Evolutionary conservation across 345 rosid species (phyloP), one percentile per base, ranked within the genome.

Genomic region (Populus euphratica): DNA sequence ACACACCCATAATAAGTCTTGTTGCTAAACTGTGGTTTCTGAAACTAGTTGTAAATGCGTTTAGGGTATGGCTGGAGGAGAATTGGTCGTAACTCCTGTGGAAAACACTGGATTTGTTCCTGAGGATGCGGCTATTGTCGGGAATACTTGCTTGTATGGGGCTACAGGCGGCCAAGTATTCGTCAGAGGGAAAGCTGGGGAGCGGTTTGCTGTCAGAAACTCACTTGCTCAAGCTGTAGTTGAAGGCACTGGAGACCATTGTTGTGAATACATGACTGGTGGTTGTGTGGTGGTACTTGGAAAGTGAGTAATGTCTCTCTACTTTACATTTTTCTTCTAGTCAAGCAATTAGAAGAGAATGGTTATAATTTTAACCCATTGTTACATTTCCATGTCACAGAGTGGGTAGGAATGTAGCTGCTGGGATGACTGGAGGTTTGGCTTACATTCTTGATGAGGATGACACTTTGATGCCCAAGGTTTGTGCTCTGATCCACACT

Each of bases 51-150:
- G 10, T 77, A 59, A 82, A 80, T 81, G 61, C 76, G 73, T 31
- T 3, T 69, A 96, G 99, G 97, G 99, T 80, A 96, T 96, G 94
- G 99, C 99, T 54, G 99, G 99, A 74, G 97, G 99, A 79, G 99
- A 93, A 84, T 41, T 96, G 86, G 95, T 93, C 18, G 94, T 96
- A 77, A 89, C 90, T 72, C 95, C 99, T 11, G 90, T 88, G 44
- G 96, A 93, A 35, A 74, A 73, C 63, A 86, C 88, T 27, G 99
- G 99, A 16, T 96, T 93, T 87, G 85, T 79, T 76, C 96, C 98
- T 0, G 99, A 96, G 85, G 93, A 96, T 70, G 98, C 99, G 73
- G 79, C 99, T 4, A 96, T 96, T 75, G 98, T 96, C 2, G 99
- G 99, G 47, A 96, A 93, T 62, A 96, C 98, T 73, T 96, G 99